Conservation (phyloP, 2,329 filamentous ascomycete genomes). For the Lithohypha guttulata region DNA sequence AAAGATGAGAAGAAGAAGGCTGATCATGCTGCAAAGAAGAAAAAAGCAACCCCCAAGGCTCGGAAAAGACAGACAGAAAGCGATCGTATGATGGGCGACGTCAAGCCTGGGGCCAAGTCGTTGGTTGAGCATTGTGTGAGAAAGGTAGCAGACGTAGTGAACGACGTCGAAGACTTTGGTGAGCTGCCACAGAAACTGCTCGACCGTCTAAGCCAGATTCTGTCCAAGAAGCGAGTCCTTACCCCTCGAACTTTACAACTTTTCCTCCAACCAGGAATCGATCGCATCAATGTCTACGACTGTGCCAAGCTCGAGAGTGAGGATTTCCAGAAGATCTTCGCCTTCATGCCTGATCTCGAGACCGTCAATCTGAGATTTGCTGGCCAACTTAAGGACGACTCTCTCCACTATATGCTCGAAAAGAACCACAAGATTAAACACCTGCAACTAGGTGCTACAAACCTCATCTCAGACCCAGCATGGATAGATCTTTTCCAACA, state of each 20-base stretch:
- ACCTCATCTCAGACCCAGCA: constrained; percentile 64
- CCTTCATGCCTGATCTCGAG: constrained; percentile 57
- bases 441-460: constrained; percentile 72
- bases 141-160: constrained; percentile 52
- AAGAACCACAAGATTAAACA: constrained; percentile 59
- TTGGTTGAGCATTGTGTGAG: constrained; percentile 47
- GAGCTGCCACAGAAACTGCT: constrained; percentile 49
- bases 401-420: constrained; percentile 68
- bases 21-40: constrained; percentile 37
- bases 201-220: constrained; percentile 50
- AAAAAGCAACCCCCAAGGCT: constrained; percentile 46
- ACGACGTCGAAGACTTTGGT: constrained; percentile 54
- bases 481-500: constrained; percentile 61
- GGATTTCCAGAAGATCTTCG: constrained; percentile 73
- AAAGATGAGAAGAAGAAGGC: constrained; percentile 56
- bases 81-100: constrained; percentile 66
- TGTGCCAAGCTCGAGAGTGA: constrained; percentile 58
- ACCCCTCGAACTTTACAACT: constrained; percentile 36
- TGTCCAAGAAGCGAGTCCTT: constrained; percentile 52
- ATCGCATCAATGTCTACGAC: constrained; percentile 50
- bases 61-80: constrained; percentile 70
- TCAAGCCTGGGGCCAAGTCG: constrained; percentile 32
- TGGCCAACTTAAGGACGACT: constrained; percentile 81
- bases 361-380: constrained; percentile 68
- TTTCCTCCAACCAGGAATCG: constrained; percentile 42